Base-by-base conservation (phyloP, 768 basidiomycete species). In the Vararia minispora region DNA sequence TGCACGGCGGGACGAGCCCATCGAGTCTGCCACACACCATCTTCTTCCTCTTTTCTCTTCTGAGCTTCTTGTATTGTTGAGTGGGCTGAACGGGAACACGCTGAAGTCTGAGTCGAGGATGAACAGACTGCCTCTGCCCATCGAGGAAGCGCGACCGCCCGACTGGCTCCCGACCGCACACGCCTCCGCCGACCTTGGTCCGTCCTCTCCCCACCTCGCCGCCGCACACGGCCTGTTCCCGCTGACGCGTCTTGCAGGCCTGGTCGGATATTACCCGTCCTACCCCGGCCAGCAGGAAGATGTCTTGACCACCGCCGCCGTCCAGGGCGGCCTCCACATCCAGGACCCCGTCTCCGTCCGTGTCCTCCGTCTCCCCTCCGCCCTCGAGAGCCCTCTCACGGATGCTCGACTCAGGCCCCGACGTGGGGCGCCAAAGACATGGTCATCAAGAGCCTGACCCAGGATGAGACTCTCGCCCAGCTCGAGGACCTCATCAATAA, bases 401-500 rank as follows among this genome's bases (percentile, higher is more conserved):
- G 37, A 26, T 28, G 38, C 13, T 34, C 14, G 14, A 33, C 10
- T 20, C 39, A 81, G 78, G 75, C 75, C 16, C 78, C 81, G 54
- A 70, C 68, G 10, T 80, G 71, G 50, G 77, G 71, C 43, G 74
- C 74, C 2, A 68, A 73, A 50, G 60, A 66, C 17, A 63, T 67
- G 42, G 65, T 76, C 18, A 69, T 68, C 39, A 67, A 64, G 33
- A 65, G 60, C 18, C 53, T 81, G 25, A 65, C 70, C 30, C 65
- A 72, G 29, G 62, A 65, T 21, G 65, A 65, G 45, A 67, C 72
- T 4, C 57, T 86, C 3, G 51, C 56, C 3, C 76, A 76, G 34
- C 60, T 89, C 26, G 83, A 87, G 48, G 71, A 74, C 35, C 62
- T 90, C 21, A 82, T 88, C 75, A 71, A 75, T 37, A 79, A 83